Evolutionary conservation across 768 basidiomycete species (phyloP).

Genomic region (Psilocybe azurescens): DNA sequence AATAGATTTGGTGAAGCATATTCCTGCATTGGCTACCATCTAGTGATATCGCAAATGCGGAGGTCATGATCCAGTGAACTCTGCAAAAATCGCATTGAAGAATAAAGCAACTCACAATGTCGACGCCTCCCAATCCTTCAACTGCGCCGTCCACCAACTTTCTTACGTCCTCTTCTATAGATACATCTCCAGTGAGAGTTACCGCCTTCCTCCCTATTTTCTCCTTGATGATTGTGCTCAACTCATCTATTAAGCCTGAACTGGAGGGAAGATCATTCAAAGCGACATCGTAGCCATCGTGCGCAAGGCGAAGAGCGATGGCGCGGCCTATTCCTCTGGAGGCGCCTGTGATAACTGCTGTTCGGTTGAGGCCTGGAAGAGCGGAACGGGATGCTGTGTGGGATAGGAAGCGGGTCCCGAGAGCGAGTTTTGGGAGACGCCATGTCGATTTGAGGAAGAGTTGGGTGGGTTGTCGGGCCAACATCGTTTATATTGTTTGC

Average conservation of each 20-base stretch:
- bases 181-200: constrained; percentile 39
- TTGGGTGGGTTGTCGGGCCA: too few species aligned
- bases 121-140: constrained; percentile 44
- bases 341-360: constrained; percentile 37
- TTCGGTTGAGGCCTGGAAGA: background rate
- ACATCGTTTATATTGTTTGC: too few species aligned
- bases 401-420: background rate
- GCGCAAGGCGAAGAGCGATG: constrained; percentile 50
- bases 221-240: constrained; percentile 29
- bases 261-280: constrained; percentile 45
- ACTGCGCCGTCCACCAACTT: constrained; percentile 36
- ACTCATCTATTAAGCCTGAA: constrained; percentile 27
- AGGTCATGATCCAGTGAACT: too few species aligned
- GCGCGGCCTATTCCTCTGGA: constrained; percentile 53
- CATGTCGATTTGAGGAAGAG: too few species aligned
- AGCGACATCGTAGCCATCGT: constrained; percentile 50
- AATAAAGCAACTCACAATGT: constrained; percentile 41
- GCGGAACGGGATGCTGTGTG: background rate
- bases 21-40: constrained; percentile 55
- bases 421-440: background rate
- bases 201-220: constrained; percentile 27
- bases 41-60: constrained; percentile 5
- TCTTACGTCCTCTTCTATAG: constrained; percentile 44
- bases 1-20: constrained; percentile 23
- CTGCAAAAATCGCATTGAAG: too few species aligned